Evolutionary conservation across 257 asterid genomes (phyloP).

Genomic region (Fraxinus cuspidata): DNA sequence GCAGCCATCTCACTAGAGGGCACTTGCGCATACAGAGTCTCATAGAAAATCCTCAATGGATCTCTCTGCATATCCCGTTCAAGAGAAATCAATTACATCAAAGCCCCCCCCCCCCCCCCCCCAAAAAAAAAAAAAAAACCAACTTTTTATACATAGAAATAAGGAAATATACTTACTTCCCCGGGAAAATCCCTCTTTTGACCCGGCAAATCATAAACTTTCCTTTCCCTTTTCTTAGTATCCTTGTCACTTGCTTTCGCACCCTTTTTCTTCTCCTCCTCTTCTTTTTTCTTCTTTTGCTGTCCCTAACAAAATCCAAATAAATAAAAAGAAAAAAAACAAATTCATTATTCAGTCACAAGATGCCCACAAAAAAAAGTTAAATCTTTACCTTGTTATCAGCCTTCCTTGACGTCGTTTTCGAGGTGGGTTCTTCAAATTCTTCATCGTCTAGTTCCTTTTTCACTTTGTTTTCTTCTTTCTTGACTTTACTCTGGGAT

Average conservation of each 20-base stretch:
- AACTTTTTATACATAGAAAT: not conserved
- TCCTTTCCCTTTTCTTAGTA: conserved; percentile 58
- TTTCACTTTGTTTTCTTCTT: conserved; percentile 5
- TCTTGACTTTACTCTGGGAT: conserved; percentile 14
- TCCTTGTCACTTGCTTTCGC: conserved; percentile 38
- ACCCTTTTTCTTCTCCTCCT: conserved; percentile 39
- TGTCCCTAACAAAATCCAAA: conserved; percentile 29
- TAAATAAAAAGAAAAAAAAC: not conserved
- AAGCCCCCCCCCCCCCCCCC: not conserved
- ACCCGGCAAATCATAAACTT: conserved; percentile 79
- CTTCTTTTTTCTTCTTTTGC: conserved; percentile 40
- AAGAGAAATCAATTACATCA: not conserved
- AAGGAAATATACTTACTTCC: conserved; percentile 46
- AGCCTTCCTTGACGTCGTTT: conserved; percentile 7
- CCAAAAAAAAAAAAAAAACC: not conserved
- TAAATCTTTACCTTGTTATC: conserved; percentile 25
- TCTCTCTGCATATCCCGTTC: conserved; percentile 64
- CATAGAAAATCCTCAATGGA: conserved; percentile 78
- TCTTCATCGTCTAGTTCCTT: not conserved
- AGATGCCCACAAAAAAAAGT: not conserved
- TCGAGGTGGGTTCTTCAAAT: not conserved
- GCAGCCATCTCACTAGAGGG: conserved; percentile 91
- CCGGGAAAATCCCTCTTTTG: conserved; percentile 84
- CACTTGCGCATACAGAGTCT: conserved; percentile 67
- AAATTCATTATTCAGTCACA: not conserved